phyloP scores from a whole-genome alignment of 129 eudicot genomes.

The Cynara cardunculus region DNA sequence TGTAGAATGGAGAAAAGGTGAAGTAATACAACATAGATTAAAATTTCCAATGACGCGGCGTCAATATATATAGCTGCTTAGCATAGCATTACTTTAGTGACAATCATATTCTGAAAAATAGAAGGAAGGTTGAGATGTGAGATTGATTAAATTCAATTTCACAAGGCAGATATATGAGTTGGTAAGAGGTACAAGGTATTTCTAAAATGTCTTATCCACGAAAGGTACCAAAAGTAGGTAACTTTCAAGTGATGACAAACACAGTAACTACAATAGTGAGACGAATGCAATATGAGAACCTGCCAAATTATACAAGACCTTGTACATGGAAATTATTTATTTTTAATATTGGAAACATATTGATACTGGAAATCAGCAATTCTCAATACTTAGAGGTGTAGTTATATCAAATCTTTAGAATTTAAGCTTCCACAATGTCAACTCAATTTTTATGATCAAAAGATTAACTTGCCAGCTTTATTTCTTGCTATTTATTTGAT shows the following conservation, averaged over 20 bases:
- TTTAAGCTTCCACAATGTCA: neutral
- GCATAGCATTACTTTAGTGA: neutral
- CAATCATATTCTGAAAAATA: neutral
- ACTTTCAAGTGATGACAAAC: too few relatives aligned
- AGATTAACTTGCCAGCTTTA: too few relatives aligned
- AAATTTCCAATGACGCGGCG: neutral
- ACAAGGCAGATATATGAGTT: neutral
- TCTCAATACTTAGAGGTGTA: neutral
- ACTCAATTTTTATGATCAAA: neutral
- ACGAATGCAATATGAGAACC: too few relatives aligned
- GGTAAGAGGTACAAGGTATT: too few relatives aligned
- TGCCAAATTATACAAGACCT: too few relatives aligned
- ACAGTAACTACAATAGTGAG: too few relatives aligned
- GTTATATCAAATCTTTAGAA: too few relatives aligned
- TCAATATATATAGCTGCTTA: neutral
- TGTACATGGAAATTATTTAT: too few relatives aligned
- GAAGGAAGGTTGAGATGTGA: neutral
- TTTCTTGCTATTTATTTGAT: too few relatives aligned
- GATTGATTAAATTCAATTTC: neutral
- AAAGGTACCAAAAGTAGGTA: too few relatives aligned
- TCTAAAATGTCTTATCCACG: too few relatives aligned
- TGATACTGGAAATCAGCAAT: neutral
- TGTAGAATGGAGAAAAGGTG: slow-evolving; percentile 21
- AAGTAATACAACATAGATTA: neutral
- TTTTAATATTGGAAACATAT: neutral